phyloP scores from a whole-genome alignment of 148 eudicot species.

The Silene uniflora region DNA sequence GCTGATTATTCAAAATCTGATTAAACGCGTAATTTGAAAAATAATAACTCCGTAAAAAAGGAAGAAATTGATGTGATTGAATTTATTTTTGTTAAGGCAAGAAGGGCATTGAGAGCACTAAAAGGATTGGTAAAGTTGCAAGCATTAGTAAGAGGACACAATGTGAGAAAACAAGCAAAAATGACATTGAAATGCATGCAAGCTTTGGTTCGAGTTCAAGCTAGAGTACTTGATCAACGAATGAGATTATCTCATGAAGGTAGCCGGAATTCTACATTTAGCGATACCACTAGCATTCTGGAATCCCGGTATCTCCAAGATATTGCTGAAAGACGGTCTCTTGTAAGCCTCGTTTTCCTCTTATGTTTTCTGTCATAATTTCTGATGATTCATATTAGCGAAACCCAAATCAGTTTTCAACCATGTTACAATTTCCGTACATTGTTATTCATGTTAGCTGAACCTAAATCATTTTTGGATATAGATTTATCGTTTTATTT shows the following conservation, averaged over 20 bases:
- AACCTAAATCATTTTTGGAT: no score
- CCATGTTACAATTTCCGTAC: no score
- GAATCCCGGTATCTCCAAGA: slow-evolving; percentile 54
- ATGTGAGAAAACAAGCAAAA: slow-evolving; percentile 67
- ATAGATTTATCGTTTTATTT: no score
- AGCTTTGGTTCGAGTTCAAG: slow-evolving; percentile 65
- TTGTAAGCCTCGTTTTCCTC: slow-evolving; percentile 34
- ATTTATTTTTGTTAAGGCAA: slow-evolving; percentile 43
- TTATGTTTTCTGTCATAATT: not conserved
- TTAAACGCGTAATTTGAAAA: no score
- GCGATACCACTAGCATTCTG: slow-evolving; percentile 58
- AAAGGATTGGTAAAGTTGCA: slow-evolving; percentile 91
- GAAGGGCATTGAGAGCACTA: slow-evolving; percentile 69
- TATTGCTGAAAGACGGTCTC: slow-evolving; percentile 52
- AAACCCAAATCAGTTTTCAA: no score
- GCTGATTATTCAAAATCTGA: no score
- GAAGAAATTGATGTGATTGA: not conserved
- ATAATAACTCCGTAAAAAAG: no score
- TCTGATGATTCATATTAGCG: not conserved
- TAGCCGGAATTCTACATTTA: slow-evolving; percentile 66
- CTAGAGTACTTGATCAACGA: slow-evolving; percentile 46
- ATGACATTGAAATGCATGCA: slow-evolving; percentile 73
- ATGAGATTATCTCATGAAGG: slow-evolving; percentile 55
- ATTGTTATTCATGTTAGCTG: not conserved
- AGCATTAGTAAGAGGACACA: slow-evolving; percentile 83